Percentiles rank a stretch among this genome's conserved stretches.
Conservation (phyloP, 768 basidiomycete genomes). For the Tephrocybe sp. region DNA sequence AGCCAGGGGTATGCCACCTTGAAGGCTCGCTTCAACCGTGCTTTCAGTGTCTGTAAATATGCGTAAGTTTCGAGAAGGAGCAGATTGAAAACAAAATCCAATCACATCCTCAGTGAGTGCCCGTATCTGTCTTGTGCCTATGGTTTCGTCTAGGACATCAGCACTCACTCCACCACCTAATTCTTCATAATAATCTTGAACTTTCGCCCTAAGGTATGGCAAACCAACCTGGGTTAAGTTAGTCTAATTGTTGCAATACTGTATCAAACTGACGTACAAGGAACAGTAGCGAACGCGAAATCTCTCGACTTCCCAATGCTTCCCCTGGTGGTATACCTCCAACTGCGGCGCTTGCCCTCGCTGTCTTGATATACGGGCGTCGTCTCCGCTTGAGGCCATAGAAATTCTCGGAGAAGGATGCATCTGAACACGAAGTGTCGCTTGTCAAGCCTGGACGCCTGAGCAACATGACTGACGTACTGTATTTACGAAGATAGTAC, state of each 20-base stretch:
- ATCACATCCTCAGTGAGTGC: constrained; percentile 55
- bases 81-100: constrained; percentile 1
- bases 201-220: constrained; percentile 88
- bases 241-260: constrained; percentile 3
- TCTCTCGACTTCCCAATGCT: constrained; percentile 63
- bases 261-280: too few relatives aligned
- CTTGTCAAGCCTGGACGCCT: neutral
- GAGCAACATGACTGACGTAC: constrained; percentile 42
- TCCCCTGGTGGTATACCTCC: constrained; percentile 66
- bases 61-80: constrained; percentile 1
- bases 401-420: constrained; percentile 95
- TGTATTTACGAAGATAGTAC: constrained; percentile 85
- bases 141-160: constrained; percentile 62
- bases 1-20: constrained; percentile 81
- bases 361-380: constrained; percentile 67
- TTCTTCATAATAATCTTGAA: constrained; percentile 87
- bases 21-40: constrained; percentile 60
- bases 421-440: constrained; percentile 49
- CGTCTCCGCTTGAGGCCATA: constrained; percentile 87
- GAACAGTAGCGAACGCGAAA: constrained; percentile 76
- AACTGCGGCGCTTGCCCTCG: constrained; percentile 66
- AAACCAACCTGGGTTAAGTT: constrained; percentile 66
- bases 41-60: constrained; percentile 46
- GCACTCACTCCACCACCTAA: constrained; percentile 78
- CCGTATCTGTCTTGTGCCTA: constrained; percentile 42